Percentiles rank a stretch among this genome's conserved stretches.
Evolutionary conservation across 257 asterid genomes (phyloP).

Genomic region (Lantana camara): DNA sequence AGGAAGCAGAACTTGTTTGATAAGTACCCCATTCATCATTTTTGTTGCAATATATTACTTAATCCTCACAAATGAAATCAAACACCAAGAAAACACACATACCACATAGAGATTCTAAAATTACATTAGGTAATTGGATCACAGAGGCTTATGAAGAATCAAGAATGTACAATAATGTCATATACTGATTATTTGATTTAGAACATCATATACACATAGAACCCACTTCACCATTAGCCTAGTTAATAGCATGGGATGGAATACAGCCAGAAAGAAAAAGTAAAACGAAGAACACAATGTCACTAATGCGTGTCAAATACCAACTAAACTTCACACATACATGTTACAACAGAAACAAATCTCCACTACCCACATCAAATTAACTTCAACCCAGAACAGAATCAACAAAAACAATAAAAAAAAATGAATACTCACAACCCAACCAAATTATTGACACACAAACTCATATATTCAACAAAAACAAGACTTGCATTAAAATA

Average conservation of each 20-base stretch:
- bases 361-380: not conserved
- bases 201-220: not conserved
- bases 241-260: not conserved
- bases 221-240: not conserved
- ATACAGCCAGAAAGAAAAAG: no score
- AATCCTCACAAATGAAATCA: not conserved
- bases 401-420: not conserved
- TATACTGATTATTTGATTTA: not conserved
- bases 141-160: not conserved
- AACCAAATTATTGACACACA: not conserved
- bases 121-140: not conserved
- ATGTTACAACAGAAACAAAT: not conserved
- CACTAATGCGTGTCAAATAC: not conserved
- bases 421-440: not conserved
- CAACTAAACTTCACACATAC: not conserved
- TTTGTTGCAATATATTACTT: not conserved
- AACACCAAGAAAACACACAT: not conserved
- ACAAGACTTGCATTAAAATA: not conserved
- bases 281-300: not conserved
- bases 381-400: not conserved
- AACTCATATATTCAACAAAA: not conserved
- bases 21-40: not conserved
- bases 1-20: not conserved
- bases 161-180: not conserved
- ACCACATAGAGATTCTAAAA: not conserved